Evolutionary conservation across 345 rosid genomes (phyloP).

Genomic region (Eucalyptus caleyi): DNA sequence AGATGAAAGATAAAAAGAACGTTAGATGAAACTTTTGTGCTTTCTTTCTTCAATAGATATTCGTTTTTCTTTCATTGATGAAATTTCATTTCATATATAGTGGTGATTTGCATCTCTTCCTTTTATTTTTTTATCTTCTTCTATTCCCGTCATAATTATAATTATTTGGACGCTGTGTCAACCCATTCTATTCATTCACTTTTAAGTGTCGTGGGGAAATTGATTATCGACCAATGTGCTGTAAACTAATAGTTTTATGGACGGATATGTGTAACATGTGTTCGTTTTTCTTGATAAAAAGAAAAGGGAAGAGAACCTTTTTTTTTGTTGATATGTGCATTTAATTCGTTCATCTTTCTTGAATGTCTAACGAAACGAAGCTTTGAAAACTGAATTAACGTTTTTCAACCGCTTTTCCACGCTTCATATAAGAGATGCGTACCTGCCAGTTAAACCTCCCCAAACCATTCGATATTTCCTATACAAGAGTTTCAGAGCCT

Average conservation of each 20-base stretch:
- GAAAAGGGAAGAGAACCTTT: fast-evolving
- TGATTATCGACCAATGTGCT: too few relatives aligned
- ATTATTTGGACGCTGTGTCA: neutral
- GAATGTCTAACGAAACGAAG: neutral
- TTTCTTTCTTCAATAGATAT: too few relatives aligned
- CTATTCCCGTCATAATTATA: neutral
- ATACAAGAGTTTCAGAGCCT: neutral
- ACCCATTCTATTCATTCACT: neutral
- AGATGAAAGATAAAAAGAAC: neutral
- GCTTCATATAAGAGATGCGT: neutral
- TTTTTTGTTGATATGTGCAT: neutral
- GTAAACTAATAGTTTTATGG: neutral
- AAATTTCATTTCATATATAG: neutral
- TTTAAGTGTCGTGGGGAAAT: neutral
- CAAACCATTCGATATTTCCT: neutral
- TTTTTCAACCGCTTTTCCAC: neutral
- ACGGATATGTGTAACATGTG: neutral
- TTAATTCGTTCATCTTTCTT: neutral
- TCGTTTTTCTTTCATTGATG: neutral
- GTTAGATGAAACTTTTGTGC: neutral
- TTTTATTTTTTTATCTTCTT: neutral
- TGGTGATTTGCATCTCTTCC: neutral
- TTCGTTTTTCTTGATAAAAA: neutral
- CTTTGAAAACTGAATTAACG: neutral
- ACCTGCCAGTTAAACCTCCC: neutral